Evolutionary conservation across 2,329 filamentous ascomycete species (phyloP).

Genomic region (Parafenestella ontariensis): DNA sequence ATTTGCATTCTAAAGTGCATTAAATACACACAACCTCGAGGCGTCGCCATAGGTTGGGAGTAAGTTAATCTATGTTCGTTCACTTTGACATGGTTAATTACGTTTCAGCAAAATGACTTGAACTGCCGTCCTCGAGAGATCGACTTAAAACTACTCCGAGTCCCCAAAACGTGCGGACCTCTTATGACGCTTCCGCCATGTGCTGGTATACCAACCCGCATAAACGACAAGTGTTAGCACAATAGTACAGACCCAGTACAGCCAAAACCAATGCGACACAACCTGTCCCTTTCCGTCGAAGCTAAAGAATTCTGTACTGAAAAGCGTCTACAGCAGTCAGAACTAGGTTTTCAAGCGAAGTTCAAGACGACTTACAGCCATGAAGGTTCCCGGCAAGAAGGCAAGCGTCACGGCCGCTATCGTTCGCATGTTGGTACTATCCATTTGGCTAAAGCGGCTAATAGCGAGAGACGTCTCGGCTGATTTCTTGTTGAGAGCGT

Average conservation of each 20-base stretch:
- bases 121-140: background rate
- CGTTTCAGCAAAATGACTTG: background rate
- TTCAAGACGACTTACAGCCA: slow-evolving; percentile 7
- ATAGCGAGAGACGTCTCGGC: slow-evolving; percentile 5
- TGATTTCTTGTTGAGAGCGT: slow-evolving; percentile 2
- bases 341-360: background rate
- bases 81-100: background rate
- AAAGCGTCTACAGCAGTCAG: slow-evolving; percentile 7
- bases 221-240: background rate
- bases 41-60: background rate
- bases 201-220: background rate
- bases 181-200: background rate
- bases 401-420: slow-evolving; percentile 12
- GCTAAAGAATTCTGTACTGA: slow-evolving; percentile 17
- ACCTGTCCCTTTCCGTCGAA: slow-evolving; percentile 5
- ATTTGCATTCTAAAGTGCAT: no score
- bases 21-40: background rate
- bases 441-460: slow-evolving; percentile 8
- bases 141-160: background rate
- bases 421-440: slow-evolving; percentile 13
- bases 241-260: slow-evolving; percentile 15
- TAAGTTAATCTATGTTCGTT: background rate
- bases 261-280: slow-evolving; percentile 15
- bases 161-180: background rate
- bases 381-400: slow-evolving; percentile 16